Evolutionary conservation across 202 grass and related monocot species (phyloP).

Genomic region (Elaeis oleifera): DNA sequence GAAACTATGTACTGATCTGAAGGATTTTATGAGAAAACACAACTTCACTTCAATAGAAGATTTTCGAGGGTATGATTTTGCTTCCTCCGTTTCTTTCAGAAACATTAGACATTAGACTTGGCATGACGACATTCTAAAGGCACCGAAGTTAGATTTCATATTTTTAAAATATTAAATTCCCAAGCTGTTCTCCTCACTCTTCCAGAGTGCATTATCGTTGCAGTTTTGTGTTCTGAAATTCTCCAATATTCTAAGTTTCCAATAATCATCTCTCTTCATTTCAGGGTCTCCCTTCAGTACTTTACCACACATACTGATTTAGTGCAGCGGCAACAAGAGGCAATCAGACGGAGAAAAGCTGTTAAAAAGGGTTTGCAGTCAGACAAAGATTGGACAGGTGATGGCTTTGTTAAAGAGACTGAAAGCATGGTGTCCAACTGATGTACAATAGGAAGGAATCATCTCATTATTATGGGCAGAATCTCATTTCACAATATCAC

Average conservation of each 20-base stretch:
- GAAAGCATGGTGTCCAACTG: constrained; percentile 98
- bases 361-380: constrained; percentile 68
- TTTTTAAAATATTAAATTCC: too few species aligned
- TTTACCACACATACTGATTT: constrained; percentile 88
- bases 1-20: constrained; percentile 74
- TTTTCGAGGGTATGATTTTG: constrained; percentile 66
- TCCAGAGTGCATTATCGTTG: too few species aligned
- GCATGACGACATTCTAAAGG: too few species aligned
- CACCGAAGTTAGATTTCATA: too few species aligned
- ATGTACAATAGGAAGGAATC: constrained; percentile 1
- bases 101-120: too few species aligned
- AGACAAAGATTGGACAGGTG: constrained; percentile 92
- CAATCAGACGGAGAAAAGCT: constrained; percentile 76
- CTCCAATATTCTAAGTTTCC: too few species aligned
- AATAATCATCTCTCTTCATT: constrained; percentile 2
- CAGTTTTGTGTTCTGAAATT: too few species aligned
- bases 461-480: not conserved
- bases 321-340: constrained; percentile 70
- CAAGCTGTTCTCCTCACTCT: too few species aligned
- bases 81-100: too few species aligned
- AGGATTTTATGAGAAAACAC: constrained; percentile 93
- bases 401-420: constrained; percentile 81
- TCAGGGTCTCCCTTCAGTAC: constrained; percentile 69
- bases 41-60: constrained; percentile 78
- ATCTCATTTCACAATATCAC: not conserved